Base-by-base conservation (phyloP, 495 filamentous ascomycete genomes). In the Cercophora newfieldiana region DNA sequence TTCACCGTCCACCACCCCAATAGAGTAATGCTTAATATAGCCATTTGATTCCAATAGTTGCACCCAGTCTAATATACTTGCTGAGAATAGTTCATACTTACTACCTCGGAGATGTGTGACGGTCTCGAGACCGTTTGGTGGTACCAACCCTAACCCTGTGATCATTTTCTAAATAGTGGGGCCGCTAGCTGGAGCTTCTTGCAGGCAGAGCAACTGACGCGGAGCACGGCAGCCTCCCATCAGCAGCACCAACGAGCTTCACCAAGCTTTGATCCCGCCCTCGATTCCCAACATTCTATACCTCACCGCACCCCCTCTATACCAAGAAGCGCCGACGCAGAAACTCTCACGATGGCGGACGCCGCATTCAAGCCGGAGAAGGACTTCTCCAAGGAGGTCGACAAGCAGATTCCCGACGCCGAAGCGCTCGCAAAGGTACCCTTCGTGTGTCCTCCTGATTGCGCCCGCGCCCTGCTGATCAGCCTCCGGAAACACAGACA, bases 321-420 rank as follows among this genome's bases (percentile, higher is more conserved):
- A 25, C 25, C 26, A 12, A 44, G 22, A 29, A 16, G 19, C 14
- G 31, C 14, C 58, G 37, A 56, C 30, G 19, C 24, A 18, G 0
- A 51, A 0, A 50, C 68, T 30, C 59, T 64, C 67, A 78, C 53
- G 55, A 84, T 84, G 81, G 77, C 81, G 57, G 81, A 84, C 69
- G 71, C 78, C 66, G 74, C 78, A 66, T 73, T 84, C 74, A 83
- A 82, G 80, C 86, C 87, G 68, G 87, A 89, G 82, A 87, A 87
- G 83, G 87, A 89, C 80, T 88, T 89, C 86, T 89, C 90, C 74
- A 95, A 94, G 81, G 92, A 97, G 78, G 91, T 90, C 71, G 93
- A 99, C 83, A 89, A 90, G 80, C 86, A 91, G 79, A 86, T 99
- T 75, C 90, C 92, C 61, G 92, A 97, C 76, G 91, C 92, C 48